Conservation (phyloP, 768 basidiomycete species). For the Pisolithus marmoratus region DNA sequence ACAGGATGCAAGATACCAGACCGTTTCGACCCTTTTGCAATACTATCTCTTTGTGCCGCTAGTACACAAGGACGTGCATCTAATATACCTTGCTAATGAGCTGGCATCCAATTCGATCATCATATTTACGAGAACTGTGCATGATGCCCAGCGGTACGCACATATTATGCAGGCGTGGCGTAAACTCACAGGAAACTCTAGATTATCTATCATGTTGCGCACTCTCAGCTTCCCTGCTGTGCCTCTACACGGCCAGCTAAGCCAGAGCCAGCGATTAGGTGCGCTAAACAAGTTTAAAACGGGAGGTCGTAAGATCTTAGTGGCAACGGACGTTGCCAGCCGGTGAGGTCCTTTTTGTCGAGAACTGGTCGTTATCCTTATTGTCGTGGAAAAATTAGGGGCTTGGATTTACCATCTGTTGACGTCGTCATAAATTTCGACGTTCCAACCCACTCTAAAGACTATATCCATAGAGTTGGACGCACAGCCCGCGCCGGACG, state of each 20-base stretch:
- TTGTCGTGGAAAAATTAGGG: constrained; percentile 38
- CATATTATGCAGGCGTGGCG: neutral
- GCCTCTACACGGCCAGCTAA: constrained; percentile 92
- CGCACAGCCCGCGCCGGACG: constrained; percentile 97
- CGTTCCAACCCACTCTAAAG: constrained; percentile 96
- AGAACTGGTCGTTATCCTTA: neutral
- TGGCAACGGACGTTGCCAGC: constrained; percentile 96
- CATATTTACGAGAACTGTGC: constrained; percentile 92
- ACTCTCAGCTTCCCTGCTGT: constrained; percentile 92
- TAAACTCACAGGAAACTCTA: constrained; percentile 19
- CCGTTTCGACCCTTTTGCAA: constrained; percentile 91
- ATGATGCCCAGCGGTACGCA: constrained; percentile 77
- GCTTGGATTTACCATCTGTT: constrained; percentile 92
- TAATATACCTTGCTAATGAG: constrained; percentile 84
- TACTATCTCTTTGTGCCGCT: constrained; percentile 94
- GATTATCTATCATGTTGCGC: constrained; percentile 84
- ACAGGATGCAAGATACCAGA: constrained; percentile 70
- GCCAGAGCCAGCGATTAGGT: constrained; percentile 88
- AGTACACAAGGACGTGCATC: constrained; percentile 85
- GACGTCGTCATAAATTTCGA: constrained; percentile 98
- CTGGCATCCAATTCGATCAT: constrained; percentile 92
- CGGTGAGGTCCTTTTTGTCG: constrained; percentile 45
- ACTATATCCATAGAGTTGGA: constrained; percentile 98
- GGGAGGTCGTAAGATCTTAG: constrained; percentile 84
- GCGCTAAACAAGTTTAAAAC: constrained; percentile 94